A percentile compares a stretch with the other conserved stretches of the same genome.
Conservation (phyloP, 169 alveolate genomes). For the Theileria orientalis region DNA sequence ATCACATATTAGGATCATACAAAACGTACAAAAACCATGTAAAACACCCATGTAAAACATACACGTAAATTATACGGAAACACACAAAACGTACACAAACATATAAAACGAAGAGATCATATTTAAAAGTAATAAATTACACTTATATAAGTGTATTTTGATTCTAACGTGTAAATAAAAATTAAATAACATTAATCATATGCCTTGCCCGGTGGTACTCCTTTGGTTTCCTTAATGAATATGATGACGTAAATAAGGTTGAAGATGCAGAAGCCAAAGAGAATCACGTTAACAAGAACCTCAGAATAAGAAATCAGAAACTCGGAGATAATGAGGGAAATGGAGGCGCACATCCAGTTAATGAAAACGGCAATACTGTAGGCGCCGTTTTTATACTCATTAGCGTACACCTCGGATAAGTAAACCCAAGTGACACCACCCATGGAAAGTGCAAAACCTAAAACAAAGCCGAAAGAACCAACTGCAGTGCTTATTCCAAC, state of each 20-base stretch:
- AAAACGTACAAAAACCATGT: neutral
- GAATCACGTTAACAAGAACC: slow-evolving; percentile 64
- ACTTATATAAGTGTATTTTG: neutral
- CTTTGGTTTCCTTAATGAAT: slow-evolving; percentile 82
- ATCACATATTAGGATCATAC: neutral
- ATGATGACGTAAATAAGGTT: slow-evolving; percentile 62
- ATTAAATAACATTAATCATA: slow-evolving; percentile 1
- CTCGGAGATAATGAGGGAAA: slow-evolving; percentile 77
- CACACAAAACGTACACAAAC: too few species aligned
- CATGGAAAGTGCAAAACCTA: slow-evolving; percentile 80
- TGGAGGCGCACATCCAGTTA: slow-evolving; percentile 79
- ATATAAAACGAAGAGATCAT: too few species aligned
- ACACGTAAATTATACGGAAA: too few species aligned
- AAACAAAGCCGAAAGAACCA: slow-evolving; percentile 72
- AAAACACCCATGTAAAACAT: neutral
- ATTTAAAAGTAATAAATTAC: neutral
- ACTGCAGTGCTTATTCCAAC: slow-evolving; percentile 41
- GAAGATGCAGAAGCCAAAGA: slow-evolving; percentile 67
- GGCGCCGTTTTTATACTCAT: slow-evolving; percentile 81
- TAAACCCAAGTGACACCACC: slow-evolving; percentile 87
- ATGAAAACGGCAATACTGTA: slow-evolving; percentile 74
- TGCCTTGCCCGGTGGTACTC: slow-evolving; percentile 75
- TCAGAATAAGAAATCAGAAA: slow-evolving; percentile 65
- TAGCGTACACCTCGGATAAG: slow-evolving; percentile 81
- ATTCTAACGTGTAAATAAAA: neutral